Evolutionary conservation across 768 basidiomycete genomes (phyloP).

Genomic region (Tylopilus subfusipes): DNA sequence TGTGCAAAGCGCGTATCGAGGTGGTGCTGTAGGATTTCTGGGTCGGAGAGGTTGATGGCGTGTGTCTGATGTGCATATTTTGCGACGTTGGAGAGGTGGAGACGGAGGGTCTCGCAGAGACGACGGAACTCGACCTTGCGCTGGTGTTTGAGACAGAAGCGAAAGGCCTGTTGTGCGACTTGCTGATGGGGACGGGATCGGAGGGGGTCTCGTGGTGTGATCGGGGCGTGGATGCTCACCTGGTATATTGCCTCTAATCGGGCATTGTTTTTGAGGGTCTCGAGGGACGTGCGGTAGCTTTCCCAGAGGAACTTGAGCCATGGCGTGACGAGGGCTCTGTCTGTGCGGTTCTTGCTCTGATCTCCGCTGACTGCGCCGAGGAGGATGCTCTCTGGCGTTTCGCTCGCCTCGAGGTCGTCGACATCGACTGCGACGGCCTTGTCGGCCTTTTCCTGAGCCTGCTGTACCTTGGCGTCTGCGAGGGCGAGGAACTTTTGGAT

Average conservation of each 20-base stretch:
- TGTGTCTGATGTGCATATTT: conserved; percentile 95
- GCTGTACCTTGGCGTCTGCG: conserved; percentile 76
- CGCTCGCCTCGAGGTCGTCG: conserved; percentile 93
- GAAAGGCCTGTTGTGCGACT: conserved; percentile 96
- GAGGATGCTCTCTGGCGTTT: conserved; percentile 90
- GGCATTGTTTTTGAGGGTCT: conserved; percentile 95
- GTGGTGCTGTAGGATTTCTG: conserved; percentile 92
- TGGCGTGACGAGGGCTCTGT: conserved; percentile 91
- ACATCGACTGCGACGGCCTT: conserved; percentile 75
- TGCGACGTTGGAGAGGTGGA: conserved; percentile 90
- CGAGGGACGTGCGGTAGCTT: conserved; percentile 91
- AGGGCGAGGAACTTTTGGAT: conserved; percentile 82
- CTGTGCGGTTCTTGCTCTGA: conserved; percentile 91
- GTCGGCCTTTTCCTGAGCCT: conserved; percentile 84
- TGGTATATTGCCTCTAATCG: conserved; percentile 92
- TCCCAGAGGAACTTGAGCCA: conserved; percentile 99
- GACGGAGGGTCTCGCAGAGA: conserved; percentile 91
- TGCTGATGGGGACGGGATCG: conserved; percentile 45
- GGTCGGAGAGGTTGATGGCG: conserved; percentile 91
- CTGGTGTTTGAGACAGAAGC: conserved; percentile 90
- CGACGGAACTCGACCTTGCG: conserved; percentile 97
- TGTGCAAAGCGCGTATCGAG: conserved; percentile 97
- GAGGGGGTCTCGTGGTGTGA: background rate
- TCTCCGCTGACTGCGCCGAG: conserved; percentile 87
- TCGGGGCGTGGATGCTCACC: conserved; percentile 41